Conservation (phyloP, 306 rosid species). For the Prunus padus region DNA sequence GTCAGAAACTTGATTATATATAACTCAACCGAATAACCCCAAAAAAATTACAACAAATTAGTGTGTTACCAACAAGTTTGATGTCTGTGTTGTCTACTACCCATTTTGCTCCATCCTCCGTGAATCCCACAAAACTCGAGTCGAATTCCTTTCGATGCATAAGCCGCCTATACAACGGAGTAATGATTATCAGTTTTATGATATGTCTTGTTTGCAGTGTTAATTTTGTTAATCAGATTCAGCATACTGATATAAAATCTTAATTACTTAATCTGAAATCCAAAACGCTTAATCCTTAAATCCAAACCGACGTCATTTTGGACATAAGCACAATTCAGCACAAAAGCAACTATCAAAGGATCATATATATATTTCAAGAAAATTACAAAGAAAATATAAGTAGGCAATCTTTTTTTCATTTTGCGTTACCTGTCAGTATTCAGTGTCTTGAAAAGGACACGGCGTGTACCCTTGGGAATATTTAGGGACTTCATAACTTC, state of each 20-base stretch:
- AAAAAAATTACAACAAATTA: not conserved
- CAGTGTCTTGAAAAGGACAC: conserved; percentile 32
- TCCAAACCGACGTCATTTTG: not conserved
- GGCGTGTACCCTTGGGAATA: conserved; percentile 33
- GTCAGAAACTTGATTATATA: not conserved
- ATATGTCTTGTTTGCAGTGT: not conserved
- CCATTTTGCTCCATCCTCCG: conserved; percentile 71
- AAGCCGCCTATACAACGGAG: conserved; percentile 48
- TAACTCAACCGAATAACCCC: not conserved
- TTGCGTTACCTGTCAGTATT: conserved; percentile 27
- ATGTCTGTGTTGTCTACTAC: conserved; percentile 75
- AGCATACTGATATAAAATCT: not conserved
- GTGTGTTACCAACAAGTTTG: conserved; percentile 65
- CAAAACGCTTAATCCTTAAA: not conserved
- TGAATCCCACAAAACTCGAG: conserved; percentile 64
- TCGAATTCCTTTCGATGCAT: conserved; percentile 68
- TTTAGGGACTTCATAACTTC: conserved; percentile 34
- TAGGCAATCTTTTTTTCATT: not conserved
- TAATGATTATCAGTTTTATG: not conserved
- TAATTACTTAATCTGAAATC: not conserved
- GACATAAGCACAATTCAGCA: not conserved
- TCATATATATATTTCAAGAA: too few species aligned
- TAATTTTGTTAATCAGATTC: not conserved
- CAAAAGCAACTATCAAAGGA: not conserved
- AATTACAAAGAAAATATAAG: not conserved